Percentiles rank a stretch among this genome's conserved stretches.
These are phyloP conservation scores for Rubroboletus satanas DNA, from an alignment of 768 basidiomycete species.

Conservation along the genomic window DNA sequence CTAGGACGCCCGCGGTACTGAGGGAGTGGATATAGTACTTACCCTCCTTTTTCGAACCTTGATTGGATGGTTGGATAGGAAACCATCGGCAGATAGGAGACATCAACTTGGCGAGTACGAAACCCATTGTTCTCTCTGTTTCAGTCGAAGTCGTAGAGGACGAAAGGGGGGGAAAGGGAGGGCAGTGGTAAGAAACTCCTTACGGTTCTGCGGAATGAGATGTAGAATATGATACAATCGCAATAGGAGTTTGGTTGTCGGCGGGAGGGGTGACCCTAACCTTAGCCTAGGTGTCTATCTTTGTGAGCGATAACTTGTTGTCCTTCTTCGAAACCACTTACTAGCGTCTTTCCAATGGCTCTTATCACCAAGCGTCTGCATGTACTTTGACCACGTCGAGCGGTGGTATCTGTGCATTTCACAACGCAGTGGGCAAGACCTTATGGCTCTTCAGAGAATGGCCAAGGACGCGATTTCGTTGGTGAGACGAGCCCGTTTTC, in stretches of 20 bases:
- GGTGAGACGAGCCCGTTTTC: conserved; percentile 56
- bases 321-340: too few species aligned
- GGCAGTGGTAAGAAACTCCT: background rate
- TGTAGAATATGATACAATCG: background rate
- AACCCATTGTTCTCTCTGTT: conserved; percentile 5
- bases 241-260: background rate
- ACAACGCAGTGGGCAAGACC: conserved; percentile 71
- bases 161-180: background rate
- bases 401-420: conserved; percentile 66
- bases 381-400: conserved; percentile 70
- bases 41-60: background rate
- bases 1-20: background rate
- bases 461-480: conserved; percentile 57
- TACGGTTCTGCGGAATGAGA: background rate
- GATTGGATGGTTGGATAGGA: background rate
- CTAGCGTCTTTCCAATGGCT: too few species aligned
- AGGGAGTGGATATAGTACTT: background rate
- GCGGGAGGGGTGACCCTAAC: background rate
- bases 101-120: conserved; percentile 4
- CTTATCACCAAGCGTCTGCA: conserved; percentile 54
- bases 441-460: conserved; percentile 52
- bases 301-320: background rate
- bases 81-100: background rate
- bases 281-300: background rate
- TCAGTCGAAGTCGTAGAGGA: too few species aligned